phyloP scores from a whole-genome alignment of 768 basidiomycete species.

The Russula brevipes region DNA sequence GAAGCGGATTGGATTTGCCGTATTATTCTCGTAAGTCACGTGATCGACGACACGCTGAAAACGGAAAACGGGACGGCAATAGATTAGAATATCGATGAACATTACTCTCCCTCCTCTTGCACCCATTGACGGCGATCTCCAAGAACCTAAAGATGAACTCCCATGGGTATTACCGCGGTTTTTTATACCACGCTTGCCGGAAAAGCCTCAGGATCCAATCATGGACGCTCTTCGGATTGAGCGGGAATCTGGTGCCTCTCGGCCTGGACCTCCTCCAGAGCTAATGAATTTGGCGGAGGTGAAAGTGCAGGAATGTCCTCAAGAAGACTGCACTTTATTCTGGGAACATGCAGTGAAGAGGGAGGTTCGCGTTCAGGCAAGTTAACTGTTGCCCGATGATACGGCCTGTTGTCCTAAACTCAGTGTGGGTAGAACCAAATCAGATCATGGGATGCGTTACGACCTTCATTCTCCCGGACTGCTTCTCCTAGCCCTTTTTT shows the following conservation, averaged over 20 bases:
- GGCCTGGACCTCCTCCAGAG: slow-evolving; percentile 2
- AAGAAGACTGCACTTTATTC: neutral
- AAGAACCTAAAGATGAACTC: slow-evolving; percentile 14
- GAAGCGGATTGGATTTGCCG: too few relatives aligned
- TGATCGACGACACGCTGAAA: neutral
- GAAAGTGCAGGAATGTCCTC: neutral
- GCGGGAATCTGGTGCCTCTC: slow-evolving; percentile 3
- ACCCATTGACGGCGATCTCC: neutral
- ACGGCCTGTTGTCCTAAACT: neutral
- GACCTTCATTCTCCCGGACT: slow-evolving; percentile 31
- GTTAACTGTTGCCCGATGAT: neutral
- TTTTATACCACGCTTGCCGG: slow-evolving; percentile 58
- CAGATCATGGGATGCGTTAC: slow-evolving; percentile 61
- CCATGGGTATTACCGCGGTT: slow-evolving; percentile 36
- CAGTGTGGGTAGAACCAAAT: slow-evolving; percentile 38
- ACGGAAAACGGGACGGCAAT: neutral
- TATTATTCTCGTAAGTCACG: neutral
- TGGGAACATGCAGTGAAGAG: slow-evolving; percentile 11
- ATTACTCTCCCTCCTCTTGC: slow-evolving; percentile 5
- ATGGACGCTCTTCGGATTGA: slow-evolving; percentile 47
- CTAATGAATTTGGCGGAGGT: slow-evolving; percentile 16
- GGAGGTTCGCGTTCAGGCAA: slow-evolving; percentile 11
- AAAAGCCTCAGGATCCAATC: slow-evolving; percentile 76
- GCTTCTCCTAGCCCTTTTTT: slow-evolving; percentile 51
- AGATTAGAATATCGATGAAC: neutral